Evolutionary conservation across 2,329 filamentous ascomycete genomes (phyloP).

Genomic region (Exophiala lecanii-corni): DNA sequence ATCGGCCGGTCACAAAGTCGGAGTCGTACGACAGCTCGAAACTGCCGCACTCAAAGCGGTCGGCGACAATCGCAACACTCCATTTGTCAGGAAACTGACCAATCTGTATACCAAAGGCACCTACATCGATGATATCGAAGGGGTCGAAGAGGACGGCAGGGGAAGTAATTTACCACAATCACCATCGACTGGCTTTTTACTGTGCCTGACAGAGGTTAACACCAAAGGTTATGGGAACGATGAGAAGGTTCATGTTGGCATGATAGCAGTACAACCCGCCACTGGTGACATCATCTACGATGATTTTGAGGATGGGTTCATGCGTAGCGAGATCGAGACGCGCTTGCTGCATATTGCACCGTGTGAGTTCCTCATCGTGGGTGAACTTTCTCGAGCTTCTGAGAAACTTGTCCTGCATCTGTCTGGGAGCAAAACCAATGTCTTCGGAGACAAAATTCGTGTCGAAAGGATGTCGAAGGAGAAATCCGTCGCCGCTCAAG

Average conservation of each 20-base stretch:
- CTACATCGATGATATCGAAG: conserved; percentile 89
- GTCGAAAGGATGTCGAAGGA: conserved; percentile 72
- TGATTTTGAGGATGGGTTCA: conserved; percentile 93
- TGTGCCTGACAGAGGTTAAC: conserved; percentile 84
- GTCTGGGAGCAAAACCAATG: conserved; percentile 81
- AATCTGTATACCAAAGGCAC: conserved; percentile 98
- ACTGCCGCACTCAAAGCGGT: conserved; percentile 94
- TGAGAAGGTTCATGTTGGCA: conserved; percentile 86
- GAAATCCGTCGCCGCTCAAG: conserved; percentile 77
- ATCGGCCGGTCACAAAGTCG: conserved; percentile 89
- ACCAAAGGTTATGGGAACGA: conserved; percentile 78
- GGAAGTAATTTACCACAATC: conserved; percentile 56
- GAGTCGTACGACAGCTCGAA: conserved; percentile 88
- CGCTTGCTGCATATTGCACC: conserved; percentile 91
- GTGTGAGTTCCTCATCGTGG: conserved; percentile 90
- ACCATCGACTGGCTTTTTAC: conserved; percentile 72
- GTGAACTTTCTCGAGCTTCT: conserved; percentile 81
- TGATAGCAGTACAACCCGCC: conserved; percentile 89
- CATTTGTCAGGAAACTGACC: conserved; percentile 87
- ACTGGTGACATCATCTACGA: conserved; percentile 97
- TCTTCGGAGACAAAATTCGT: conserved; percentile 84
- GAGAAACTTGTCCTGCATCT: conserved; percentile 90
- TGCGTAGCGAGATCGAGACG: conserved; percentile 94
- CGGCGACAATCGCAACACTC: conserved; percentile 87
- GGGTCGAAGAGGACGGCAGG: conserved; percentile 54